phyloP scores from a whole-genome alignment of 192 early-diverging fungal genomes.

The Coemansia sp. region DNA sequence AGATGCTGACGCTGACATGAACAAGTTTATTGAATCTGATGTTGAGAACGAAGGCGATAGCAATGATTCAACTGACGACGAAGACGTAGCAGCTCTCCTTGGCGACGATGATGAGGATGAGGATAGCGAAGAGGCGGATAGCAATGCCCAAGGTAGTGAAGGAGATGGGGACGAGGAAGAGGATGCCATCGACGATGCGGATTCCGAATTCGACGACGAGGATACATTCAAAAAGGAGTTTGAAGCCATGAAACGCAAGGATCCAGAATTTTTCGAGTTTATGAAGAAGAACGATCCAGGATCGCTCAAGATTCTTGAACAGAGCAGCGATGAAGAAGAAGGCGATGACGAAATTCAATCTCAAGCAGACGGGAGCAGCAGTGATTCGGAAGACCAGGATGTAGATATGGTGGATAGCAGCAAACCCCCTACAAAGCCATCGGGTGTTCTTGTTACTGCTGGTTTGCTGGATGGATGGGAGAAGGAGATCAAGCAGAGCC shows the following conservation, averaged over 20 bases:
- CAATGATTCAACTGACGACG: not conserved
- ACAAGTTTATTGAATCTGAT: slow-evolving; percentile 35
- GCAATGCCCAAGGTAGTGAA: slow-evolving; percentile 41
- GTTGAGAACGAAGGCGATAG: slow-evolving; percentile 17
- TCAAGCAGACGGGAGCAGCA: not conserved
- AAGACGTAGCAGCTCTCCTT: slow-evolving; percentile 22
- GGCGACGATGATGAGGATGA: slow-evolving; percentile 38
- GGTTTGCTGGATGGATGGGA: slow-evolving; percentile 78
- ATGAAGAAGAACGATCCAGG: slow-evolving; percentile 83
- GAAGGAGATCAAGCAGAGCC: slow-evolving; percentile 55
- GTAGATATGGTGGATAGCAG: slow-evolving; percentile 49
- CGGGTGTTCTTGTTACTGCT: slow-evolving; percentile 61
- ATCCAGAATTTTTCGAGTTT: slow-evolving; percentile 92
- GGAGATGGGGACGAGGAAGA: slow-evolving; percentile 15
- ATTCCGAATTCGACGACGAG: slow-evolving; percentile 64
- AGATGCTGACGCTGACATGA: slow-evolving; percentile 35
- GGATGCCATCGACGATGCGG: slow-evolving; percentile 57
- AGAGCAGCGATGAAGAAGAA: slow-evolving; percentile 46
- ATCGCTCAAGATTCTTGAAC: slow-evolving; percentile 77
- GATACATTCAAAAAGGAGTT: slow-evolving; percentile 77
- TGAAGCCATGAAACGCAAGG: slow-evolving; percentile 78
- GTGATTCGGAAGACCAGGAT: slow-evolving; percentile 41
- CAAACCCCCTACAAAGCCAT: slow-evolving; percentile 26
- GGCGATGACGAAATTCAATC: slow-evolving; percentile 39
- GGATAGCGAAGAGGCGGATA: slow-evolving; percentile 42